These are phyloP conservation scores for Xylaria sp. DNA, from an alignment of 2,329 filamentous ascomycete genomes.

Conservation along the genomic window DNA sequence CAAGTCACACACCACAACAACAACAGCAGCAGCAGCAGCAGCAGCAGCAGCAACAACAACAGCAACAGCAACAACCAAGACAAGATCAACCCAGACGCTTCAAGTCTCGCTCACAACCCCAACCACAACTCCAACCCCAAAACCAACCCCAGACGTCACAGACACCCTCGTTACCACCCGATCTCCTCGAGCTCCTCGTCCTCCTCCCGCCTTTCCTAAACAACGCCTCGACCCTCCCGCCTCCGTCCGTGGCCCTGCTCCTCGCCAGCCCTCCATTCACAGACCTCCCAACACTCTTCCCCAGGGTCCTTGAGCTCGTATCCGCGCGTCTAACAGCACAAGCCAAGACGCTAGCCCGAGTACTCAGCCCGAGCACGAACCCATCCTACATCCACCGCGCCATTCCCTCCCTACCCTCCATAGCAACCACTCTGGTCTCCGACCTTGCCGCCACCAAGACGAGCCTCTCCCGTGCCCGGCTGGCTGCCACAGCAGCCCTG, in stretches of 20 bases:
- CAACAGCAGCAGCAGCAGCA: conserved; percentile 41
- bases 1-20: conserved; percentile 36
- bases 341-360: conserved; percentile 60
- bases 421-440: conserved; percentile 52
- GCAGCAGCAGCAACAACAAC: conserved; percentile 33
- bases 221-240: conserved; percentile 49
- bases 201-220: conserved; percentile 63
- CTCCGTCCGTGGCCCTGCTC: conserved; percentile 55
- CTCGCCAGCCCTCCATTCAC: conserved; percentile 62
- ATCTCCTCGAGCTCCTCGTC: conserved; percentile 64
- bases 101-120: conserved; percentile 40
- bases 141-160: conserved; percentile 32
- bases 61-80: conserved; percentile 39
- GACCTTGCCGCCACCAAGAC: conserved; percentile 44
- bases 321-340: conserved; percentile 61
- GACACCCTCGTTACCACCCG: conserved; percentile 49
- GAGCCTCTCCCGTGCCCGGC: conserved; percentile 52
- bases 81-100: conserved; percentile 38
- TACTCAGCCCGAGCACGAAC: conserved; percentile 61
- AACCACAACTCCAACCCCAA: conserved; percentile 33
- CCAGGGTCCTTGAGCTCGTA: conserved; percentile 58
- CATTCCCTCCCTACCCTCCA: conserved; percentile 59
- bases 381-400: conserved; percentile 67
- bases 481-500: conserved; percentile 52
- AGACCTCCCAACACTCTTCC: conserved; percentile 59